Percentiles rank a stretch among this genome's conserved stretches.
Conservation (phyloP, 1,284 basidiomycete genomes). For the Sporisorium sorghi region DNA sequence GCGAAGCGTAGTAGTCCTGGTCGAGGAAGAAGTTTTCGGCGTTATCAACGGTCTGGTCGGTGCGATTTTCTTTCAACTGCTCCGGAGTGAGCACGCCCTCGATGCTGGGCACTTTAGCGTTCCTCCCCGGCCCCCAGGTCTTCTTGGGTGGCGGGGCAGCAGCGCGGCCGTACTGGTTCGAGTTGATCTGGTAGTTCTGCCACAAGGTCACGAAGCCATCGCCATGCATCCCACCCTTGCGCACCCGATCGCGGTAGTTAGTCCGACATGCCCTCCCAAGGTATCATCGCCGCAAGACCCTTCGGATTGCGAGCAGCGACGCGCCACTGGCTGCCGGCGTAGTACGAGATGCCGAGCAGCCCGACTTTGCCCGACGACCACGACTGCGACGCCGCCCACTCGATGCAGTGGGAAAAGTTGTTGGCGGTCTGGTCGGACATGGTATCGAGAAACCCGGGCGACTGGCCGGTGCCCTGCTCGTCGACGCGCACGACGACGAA, state of each 20-base stretch:
- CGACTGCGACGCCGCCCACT: slow-evolving; percentile 68
- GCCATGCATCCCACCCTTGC: slow-evolving; percentile 68
- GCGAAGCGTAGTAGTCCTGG: slow-evolving; percentile 61
- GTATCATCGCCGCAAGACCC: slow-evolving; percentile 68
- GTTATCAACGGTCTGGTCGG: slow-evolving; percentile 64
- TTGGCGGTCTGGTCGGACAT: slow-evolving; percentile 63
- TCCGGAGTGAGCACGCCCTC: slow-evolving; percentile 62
- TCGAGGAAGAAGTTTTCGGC: slow-evolving; percentile 63
- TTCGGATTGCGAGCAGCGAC: slow-evolving; percentile 69
- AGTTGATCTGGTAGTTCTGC: slow-evolving; percentile 65
- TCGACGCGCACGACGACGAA: slow-evolving; percentile 68
- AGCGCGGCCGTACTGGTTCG: slow-evolving; percentile 66
- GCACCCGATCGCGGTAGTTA: slow-evolving; percentile 67
- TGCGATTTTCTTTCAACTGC: slow-evolving; percentile 58
- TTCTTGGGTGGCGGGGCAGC: slow-evolving; percentile 13
- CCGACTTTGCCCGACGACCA: slow-evolving; percentile 69
- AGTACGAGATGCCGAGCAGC: slow-evolving; percentile 69
- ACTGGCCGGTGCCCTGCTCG: slow-evolving; percentile 65
- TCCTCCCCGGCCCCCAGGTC: slow-evolving; percentile 18
- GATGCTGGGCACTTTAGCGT: slow-evolving; percentile 54
- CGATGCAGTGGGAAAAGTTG: slow-evolving; percentile 67
- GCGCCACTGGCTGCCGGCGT: slow-evolving; percentile 67
- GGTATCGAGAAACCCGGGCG: slow-evolving; percentile 66
- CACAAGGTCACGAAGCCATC: slow-evolving; percentile 66
- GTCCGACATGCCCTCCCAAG: slow-evolving; percentile 69